A percentile compares a stretch with the other conserved stretches of the same genome.
These are phyloP conservation scores for Saccharomycopsis javanensis DNA, from an alignment of 805 yeast genomes.

Conservation along the genomic window DNA sequence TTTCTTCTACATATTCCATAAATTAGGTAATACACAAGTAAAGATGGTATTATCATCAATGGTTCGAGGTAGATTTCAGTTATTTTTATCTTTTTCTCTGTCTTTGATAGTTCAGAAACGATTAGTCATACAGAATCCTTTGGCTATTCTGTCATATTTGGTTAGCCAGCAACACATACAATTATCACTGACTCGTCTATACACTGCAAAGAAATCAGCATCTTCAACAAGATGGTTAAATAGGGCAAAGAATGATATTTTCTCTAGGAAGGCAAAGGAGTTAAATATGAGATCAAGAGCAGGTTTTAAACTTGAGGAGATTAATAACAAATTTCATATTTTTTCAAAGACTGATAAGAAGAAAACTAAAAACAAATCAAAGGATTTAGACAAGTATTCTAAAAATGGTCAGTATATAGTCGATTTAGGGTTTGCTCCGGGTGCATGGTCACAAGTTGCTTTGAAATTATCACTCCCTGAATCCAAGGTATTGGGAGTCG, in stretches of 20 bases:
- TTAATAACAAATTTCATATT: constrained; percentile 53
- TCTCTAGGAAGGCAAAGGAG: constrained; percentile 54
- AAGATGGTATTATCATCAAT: background rate
- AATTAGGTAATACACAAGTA: background rate
- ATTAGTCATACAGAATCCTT: background rate
- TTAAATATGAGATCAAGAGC: constrained; percentile 72
- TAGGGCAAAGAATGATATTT: constrained; percentile 58
- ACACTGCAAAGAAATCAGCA: background rate
- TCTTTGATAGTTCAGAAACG: background rate
- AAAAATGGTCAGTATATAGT: constrained; percentile 40
- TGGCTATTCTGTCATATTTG: background rate
- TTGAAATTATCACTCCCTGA: constrained; percentile 28
- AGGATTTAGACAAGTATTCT: background rate
- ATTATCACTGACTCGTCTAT: background rate
- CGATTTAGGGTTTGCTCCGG: constrained; percentile 90
- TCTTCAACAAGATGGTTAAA: constrained; percentile 50
- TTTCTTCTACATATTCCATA: no score
- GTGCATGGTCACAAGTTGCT: constrained; percentile 90
- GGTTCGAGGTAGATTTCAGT: background rate
- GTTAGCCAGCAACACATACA: background rate
- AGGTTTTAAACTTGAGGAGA: constrained; percentile 75
- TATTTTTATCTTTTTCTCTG: background rate
- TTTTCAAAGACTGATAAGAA: constrained; percentile 36
- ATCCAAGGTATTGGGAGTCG: constrained; percentile 64
- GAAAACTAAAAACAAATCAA: background rate